Percentiles rank a stretch among this genome's conserved stretches.
These are phyloP conservation scores for Gracilaria vermiculophylla DNA, from an alignment of 23 red algal genomes.

Conservation along the genomic window DNA sequence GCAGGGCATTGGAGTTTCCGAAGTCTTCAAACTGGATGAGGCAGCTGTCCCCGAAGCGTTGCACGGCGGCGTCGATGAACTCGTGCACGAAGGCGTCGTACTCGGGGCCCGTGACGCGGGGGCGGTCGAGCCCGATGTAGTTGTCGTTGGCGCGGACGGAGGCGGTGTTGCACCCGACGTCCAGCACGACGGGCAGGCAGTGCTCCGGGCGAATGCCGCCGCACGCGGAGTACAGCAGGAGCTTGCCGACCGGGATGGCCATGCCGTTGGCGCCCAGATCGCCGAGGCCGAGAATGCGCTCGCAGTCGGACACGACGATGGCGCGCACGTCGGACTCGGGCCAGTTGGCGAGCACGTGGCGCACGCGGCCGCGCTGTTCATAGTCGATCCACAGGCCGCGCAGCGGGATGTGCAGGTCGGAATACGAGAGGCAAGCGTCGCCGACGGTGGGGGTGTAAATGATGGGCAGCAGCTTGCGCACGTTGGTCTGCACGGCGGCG, in stretches of 20 bases:
- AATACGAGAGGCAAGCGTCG: conserved; percentile 78
- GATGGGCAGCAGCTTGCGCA: conserved; percentile 73
- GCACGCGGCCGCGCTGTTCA: conserved; percentile 54
- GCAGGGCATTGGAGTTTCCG: conserved; percentile 82
- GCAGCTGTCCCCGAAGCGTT: conserved; percentile 65
- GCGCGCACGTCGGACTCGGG: conserved; percentile 55
- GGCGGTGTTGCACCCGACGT: conserved; percentile 78
- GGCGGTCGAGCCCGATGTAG: conserved; percentile 70
- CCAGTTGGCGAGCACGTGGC: conserved; percentile 74
- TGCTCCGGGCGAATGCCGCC: conserved; percentile 75
- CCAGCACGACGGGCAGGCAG: conserved; percentile 83
- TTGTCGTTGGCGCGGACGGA: conserved; percentile 57
- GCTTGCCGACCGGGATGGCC: conserved; percentile 91
- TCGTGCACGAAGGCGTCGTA: conserved; percentile 90
- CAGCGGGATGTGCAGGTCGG: conserved; percentile 67
- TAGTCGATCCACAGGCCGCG: conserved; percentile 81
- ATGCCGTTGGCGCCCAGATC: conserved; percentile 86
- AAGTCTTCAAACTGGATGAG: conserved; percentile 99
- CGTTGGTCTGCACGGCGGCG: conserved; percentile 52
- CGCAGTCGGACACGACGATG: conserved; percentile 90
- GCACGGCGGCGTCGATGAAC: conserved; percentile 58
- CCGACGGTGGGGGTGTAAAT: conserved; percentile 94
- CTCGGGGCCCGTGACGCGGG: conserved; percentile 71
- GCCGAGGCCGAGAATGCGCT: conserved; percentile 89
- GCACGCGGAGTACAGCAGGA: conserved; percentile 88